phyloP scores from a whole-genome alignment of 371 early-diverging fungal genomes.

The Rhizopus delemar region DNA sequence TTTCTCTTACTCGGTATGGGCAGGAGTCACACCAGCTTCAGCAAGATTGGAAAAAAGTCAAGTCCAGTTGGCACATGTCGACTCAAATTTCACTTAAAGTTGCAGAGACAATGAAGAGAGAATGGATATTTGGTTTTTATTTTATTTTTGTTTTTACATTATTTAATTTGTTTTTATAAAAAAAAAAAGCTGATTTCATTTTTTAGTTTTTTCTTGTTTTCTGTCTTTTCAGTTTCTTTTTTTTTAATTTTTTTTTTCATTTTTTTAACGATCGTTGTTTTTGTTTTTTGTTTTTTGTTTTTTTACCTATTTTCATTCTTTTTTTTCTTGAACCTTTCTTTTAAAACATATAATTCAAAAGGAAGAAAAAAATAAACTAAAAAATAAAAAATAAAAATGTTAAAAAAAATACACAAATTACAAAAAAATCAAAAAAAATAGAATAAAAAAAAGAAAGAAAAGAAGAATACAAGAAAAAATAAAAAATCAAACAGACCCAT shows the following conservation, averaged over 20 bases:
- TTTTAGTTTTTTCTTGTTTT: slow-evolving; percentile 62
- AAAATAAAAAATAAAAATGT: background rate
- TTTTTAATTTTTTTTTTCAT: background rate
- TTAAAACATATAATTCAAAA: slow-evolving; percentile 2
- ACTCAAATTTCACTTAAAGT: too few relatives aligned
- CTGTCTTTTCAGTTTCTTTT: background rate
- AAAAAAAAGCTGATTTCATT: too few relatives aligned
- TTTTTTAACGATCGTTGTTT: background rate
- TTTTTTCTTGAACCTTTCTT: background rate
- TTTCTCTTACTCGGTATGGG: too few relatives aligned
- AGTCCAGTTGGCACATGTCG: too few relatives aligned
- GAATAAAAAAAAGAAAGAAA: background rate
- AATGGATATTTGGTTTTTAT: too few relatives aligned
- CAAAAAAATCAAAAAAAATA: background rate
- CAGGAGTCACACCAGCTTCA: too few relatives aligned
- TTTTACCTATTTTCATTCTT: background rate
- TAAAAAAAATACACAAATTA: background rate
- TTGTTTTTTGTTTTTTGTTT: background rate
- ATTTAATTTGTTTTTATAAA: too few relatives aligned
- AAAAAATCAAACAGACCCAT: slow-evolving; percentile 6
- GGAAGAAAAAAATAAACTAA: slow-evolving; percentile 2
- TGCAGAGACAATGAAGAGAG: too few relatives aligned
- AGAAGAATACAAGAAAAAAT: slow-evolving; percentile 6
- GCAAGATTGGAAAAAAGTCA: too few relatives aligned
- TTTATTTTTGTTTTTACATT: too few relatives aligned